Evolutionary conservation across 202 grass and related monocot genomes (phyloP).

Genomic region (Musa balbisiana): DNA sequence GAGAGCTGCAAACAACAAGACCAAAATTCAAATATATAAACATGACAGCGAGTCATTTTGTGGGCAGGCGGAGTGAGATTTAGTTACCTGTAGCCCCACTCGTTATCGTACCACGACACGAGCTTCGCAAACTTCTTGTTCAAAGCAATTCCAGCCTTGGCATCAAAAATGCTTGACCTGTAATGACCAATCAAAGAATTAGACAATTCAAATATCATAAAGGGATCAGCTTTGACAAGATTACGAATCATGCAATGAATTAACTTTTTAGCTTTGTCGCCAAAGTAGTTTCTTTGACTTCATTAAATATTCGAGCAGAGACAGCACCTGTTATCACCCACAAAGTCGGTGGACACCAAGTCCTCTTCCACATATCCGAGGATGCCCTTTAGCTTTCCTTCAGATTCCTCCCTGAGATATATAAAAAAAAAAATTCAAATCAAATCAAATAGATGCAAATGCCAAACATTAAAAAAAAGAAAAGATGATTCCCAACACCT

Average conservation of each 20-base stretch:
- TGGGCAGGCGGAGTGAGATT: too few species aligned
- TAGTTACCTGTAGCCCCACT: constrained; percentile 30
- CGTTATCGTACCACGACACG: constrained; percentile 27
- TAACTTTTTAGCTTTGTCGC: not conserved
- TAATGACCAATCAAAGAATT: not conserved
- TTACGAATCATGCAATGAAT: not conserved
- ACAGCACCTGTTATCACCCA: constrained; percentile 20
- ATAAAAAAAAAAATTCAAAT: not conserved
- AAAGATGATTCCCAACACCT: not conserved
- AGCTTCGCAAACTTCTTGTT: constrained; percentile 7
- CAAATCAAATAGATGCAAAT: not conserved
- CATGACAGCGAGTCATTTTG: not conserved
- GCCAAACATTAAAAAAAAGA: not conserved
- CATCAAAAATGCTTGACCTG: constrained; percentile 29
- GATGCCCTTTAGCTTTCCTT: constrained; percentile 24
- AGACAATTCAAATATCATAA: not conserved
- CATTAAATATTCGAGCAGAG: not conserved
- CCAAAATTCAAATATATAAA: not conserved
- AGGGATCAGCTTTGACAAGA: too few species aligned
- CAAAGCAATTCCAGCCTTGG: constrained; percentile 28
- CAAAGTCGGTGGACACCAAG: constrained; percentile 23
- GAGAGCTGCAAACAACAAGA: constrained; percentile 5
- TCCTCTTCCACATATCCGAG: constrained; percentile 24
- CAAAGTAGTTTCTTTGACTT: not conserved
- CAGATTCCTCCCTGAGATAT: constrained; percentile 18